Evolutionary conservation across 805 yeast genomes (phyloP).

Genomic region (Cyberlindnera xylosilytica): DNA sequence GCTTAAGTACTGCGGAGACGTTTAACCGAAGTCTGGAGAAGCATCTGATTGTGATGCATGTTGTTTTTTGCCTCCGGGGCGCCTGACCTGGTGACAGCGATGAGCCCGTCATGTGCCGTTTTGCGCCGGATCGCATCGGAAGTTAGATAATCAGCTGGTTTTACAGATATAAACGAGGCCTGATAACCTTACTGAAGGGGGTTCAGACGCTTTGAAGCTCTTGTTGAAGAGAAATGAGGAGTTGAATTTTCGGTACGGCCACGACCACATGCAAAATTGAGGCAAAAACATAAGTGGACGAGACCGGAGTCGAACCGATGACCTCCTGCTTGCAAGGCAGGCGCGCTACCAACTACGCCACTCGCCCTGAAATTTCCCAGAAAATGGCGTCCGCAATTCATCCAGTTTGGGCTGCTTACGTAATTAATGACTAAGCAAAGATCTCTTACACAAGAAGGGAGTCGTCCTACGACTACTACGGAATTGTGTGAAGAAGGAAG

Average conservation of each 20-base stretch:
- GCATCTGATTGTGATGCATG: neutral
- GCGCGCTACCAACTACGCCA: conserved; percentile 65
- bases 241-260: neutral
- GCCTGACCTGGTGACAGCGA: neutral
- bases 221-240: neutral
- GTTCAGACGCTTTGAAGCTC: neutral
- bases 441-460: too few species aligned
- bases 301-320: conserved; percentile 60
- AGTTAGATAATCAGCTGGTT: too few species aligned
- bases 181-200: too few species aligned
- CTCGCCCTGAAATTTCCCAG: conserved; percentile 39
- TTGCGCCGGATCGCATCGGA: too few species aligned
- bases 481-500: too few species aligned
- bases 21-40: neutral
- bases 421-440: neutral
- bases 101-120: neutral
- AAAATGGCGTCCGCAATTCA: neutral
- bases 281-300: conserved; percentile 36
- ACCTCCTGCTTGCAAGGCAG: conserved; percentile 61
- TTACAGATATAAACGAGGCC: too few species aligned
- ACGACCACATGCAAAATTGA: neutral
- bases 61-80: neutral
- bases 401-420: neutral
- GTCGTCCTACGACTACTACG: too few species aligned
- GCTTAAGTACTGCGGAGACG: neutral